phyloP scores from a whole-genome alignment of 2,329 filamentous ascomycete species.

The Metarhizium rileyi region DNA sequence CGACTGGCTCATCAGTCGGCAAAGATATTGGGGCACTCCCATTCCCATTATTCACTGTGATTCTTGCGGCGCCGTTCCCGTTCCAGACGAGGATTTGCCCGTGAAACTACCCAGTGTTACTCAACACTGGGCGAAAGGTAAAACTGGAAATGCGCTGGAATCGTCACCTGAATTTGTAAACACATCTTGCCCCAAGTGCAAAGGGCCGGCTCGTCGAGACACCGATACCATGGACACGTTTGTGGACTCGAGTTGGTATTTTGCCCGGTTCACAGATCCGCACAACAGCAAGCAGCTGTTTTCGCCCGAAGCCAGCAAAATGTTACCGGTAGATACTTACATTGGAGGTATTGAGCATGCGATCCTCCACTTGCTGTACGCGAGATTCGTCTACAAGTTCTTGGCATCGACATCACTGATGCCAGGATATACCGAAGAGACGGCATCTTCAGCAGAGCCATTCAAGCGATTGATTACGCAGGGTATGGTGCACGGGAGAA shows the following conservation, averaged over 20 bases:
- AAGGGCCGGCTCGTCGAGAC: slow-evolving; percentile 62
- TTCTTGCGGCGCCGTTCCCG: slow-evolving; percentile 68
- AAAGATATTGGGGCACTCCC: slow-evolving; percentile 84
- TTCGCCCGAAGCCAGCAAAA: slow-evolving; percentile 44
- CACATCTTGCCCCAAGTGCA: slow-evolving; percentile 65
- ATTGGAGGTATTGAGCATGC: slow-evolving; percentile 85
- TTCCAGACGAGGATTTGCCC: slow-evolving; percentile 66
- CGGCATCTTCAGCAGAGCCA: slow-evolving; percentile 49
- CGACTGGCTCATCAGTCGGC: slow-evolving; percentile 88
- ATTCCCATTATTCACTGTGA: slow-evolving; percentile 81
- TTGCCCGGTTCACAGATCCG: slow-evolving; percentile 67
- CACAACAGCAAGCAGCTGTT: slow-evolving; percentile 54
- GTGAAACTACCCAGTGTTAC: slow-evolving; percentile 64
- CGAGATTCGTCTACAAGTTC: slow-evolving; percentile 86
- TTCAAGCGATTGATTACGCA: slow-evolving; percentile 78
- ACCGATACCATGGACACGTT: slow-evolving; percentile 97
- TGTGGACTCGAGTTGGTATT: slow-evolving; percentile 94
- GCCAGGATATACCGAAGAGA: slow-evolving; percentile 26
- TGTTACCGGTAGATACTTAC: slow-evolving; percentile 76
- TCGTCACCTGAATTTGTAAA: slow-evolving; percentile 64
- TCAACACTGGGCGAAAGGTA: slow-evolving; percentile 57
- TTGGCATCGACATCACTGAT: slow-evolving; percentile 48
- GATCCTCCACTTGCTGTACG: slow-evolving; percentile 80
- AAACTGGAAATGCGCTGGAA: slow-evolving; percentile 68
- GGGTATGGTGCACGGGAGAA: slow-evolving; percentile 88